Evolutionary conservation across 2,329 filamentous ascomycete genomes (phyloP).

Genomic region (Pseudocercospora eumusae): DNA sequence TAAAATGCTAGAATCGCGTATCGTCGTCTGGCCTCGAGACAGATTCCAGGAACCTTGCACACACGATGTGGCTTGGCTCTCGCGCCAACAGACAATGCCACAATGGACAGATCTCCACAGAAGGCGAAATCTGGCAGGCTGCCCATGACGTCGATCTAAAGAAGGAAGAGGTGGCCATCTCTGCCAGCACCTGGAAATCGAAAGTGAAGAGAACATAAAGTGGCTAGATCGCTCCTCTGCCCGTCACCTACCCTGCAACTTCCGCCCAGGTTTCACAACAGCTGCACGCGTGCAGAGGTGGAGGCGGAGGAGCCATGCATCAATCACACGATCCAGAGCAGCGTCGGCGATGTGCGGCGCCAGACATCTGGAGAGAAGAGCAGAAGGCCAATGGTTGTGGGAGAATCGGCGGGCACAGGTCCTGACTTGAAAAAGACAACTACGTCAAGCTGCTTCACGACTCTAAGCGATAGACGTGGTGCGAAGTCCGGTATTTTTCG

Average conservation of each 20-base stretch:
- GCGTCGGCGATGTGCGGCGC: conserved; percentile 5
- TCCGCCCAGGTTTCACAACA: conserved; percentile 4
- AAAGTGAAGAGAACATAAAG: not conserved
- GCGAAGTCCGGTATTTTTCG: not conserved
- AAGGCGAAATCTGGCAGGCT: not conserved
- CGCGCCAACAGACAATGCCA: not conserved
- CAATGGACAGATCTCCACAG: not conserved
- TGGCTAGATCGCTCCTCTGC: not conserved
- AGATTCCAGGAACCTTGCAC: conserved; percentile 5
- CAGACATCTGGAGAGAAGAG: not conserved
- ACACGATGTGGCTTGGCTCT: not conserved
- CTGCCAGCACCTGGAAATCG: not conserved
- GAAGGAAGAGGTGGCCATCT: not conserved
- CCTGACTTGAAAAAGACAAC: not conserved
- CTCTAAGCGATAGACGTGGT: conserved; percentile 2
- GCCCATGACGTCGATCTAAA: not conserved
- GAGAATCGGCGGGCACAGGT: conserved; percentile 9
- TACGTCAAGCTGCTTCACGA: conserved; percentile 9
- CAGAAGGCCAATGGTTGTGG: not conserved
- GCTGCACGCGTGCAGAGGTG: conserved; percentile 4
- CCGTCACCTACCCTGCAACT: not conserved
- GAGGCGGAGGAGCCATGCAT: not conserved
- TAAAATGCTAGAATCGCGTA: too few relatives aligned
- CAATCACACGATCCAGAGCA: not conserved
- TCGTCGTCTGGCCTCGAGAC: too few relatives aligned